These are phyloP conservation scores for Globisporangium paddicum DNA, from an alignment of 352 stramenopile genomes.

Conservation along the genomic window DNA sequence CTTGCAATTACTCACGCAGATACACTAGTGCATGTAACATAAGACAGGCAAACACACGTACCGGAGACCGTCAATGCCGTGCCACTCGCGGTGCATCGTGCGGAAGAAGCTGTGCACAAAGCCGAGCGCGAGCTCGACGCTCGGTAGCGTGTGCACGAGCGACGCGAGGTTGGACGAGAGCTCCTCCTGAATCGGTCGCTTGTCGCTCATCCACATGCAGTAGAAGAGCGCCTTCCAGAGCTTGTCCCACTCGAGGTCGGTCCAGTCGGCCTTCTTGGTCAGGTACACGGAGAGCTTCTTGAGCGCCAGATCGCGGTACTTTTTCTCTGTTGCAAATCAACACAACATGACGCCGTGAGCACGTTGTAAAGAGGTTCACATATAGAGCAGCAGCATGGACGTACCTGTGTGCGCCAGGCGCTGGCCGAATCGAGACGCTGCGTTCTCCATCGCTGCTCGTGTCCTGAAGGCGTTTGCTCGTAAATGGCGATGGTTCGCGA, in stretches of 20 bases:
- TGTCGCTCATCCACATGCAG: constrained; percentile 91
- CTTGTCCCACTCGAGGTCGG: constrained; percentile 79
- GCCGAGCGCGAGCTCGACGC: constrained; percentile 31
- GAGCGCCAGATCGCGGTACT: constrained; percentile 77
- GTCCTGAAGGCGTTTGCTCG: not conserved
- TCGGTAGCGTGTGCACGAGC: constrained; percentile 59
- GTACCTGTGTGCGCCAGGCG: constrained; percentile 77
- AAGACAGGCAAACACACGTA: not conserved
- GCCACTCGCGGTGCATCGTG: constrained; percentile 85
- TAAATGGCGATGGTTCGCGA: not conserved
- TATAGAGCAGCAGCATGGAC: not conserved
- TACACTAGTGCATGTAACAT: not conserved
- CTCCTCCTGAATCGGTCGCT: constrained; percentile 75
- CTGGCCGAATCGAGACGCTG: constrained; percentile 78
- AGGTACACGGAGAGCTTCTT: constrained; percentile 82
- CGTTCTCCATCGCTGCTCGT: constrained; percentile 49
- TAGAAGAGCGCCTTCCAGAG: constrained; percentile 89
- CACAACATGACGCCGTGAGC: constrained; percentile 11
- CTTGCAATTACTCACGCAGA: not conserved
- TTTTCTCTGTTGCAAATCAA: constrained; percentile 52
- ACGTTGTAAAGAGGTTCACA: not conserved
- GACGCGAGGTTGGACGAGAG: constrained; percentile 58
- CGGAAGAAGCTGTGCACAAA: constrained; percentile 82
- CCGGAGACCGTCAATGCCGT: constrained; percentile 77
- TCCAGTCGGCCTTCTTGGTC: constrained; percentile 61